Conservation (phyloP, 306 rosid genomes). For the Ormosia emarginata region DNA sequence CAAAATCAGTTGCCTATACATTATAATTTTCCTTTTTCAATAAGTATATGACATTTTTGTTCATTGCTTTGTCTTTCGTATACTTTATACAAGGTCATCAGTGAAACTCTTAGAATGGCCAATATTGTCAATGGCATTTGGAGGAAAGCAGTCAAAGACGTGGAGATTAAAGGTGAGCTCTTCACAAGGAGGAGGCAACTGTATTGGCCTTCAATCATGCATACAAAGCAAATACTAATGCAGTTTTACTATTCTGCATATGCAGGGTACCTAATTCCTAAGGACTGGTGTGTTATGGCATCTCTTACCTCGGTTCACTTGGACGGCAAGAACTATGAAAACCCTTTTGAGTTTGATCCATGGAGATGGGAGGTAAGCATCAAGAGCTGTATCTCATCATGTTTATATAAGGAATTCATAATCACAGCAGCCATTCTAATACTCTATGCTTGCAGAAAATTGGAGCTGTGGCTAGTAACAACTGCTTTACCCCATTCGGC, state of each 20-base stretch:
- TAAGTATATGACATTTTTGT: not conserved
- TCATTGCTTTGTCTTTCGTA: not conserved
- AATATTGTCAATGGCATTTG: conserved; percentile 89
- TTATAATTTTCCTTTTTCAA: not conserved
- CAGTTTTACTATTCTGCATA: not conserved
- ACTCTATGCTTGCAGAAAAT: conserved; percentile 23
- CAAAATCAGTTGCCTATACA: not conserved
- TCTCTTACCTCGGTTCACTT: conserved; percentile 81
- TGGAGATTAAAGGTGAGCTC: conserved; percentile 70
- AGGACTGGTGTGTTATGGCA: conserved; percentile 66
- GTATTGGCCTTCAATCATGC: not conserved
- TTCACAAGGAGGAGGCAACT: not conserved
- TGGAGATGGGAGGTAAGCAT: conserved; percentile 90
- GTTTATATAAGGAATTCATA: not conserved
- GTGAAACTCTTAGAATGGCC: conserved; percentile 91
- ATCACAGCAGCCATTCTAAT: not conserved
- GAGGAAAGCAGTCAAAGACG: conserved; percentile 81
- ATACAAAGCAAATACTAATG: not conserved
- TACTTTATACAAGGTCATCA: conserved; percentile 57
- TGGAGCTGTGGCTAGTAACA: conserved; percentile 41
- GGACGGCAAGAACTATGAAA: conserved; percentile 54
- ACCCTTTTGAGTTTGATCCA: conserved; percentile 74
- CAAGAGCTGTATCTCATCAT: not conserved
- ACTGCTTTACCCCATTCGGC: conserved; percentile 73
- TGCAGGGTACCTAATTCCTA: conserved; percentile 73